phyloP scores from a whole-genome alignment of 2,329 filamentous ascomycete genomes.

The Talaromyces atroroseus region DNA sequence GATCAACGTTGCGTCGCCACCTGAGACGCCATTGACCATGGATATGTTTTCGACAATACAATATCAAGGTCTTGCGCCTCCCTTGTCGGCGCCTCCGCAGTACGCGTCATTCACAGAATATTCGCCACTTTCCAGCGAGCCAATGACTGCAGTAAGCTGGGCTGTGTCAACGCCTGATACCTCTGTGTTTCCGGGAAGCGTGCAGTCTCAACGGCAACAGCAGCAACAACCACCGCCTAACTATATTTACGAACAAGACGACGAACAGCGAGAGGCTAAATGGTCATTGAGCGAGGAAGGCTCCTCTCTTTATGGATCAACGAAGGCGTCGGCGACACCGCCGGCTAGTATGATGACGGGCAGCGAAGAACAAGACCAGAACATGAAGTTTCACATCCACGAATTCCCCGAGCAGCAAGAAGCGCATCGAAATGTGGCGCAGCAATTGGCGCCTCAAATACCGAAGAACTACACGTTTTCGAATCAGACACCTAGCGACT shows the following conservation, averaged over 20 bases:
- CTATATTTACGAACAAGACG: conserved; percentile 33
- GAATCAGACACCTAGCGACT: conserved; percentile 38
- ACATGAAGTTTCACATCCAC: conserved; percentile 39
- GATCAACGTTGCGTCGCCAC: conserved; percentile 40
- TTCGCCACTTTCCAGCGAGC: conserved; percentile 31
- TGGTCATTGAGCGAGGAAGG: conserved; percentile 24
- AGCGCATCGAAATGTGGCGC: conserved; percentile 37
- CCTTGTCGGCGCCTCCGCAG: conserved; percentile 41
- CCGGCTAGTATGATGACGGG: conserved; percentile 19
- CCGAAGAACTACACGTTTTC: conserved; percentile 41
- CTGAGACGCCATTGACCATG: conserved; percentile 36
- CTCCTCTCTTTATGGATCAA: conserved; percentile 29
- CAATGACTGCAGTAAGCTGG: conserved; percentile 39
- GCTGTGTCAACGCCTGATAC: conserved; percentile 39
- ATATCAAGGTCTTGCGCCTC: conserved; percentile 33
- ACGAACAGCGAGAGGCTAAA: conserved; percentile 22
- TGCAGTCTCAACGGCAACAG: conserved; percentile 21
- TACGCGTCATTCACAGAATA: conserved; percentile 40
- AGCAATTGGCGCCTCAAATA: conserved; percentile 37
- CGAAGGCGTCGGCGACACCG: conserved; percentile 25
- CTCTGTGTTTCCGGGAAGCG: conserved; percentile 27
- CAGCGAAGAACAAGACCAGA: conserved; percentile 19
- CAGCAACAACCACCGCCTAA: conserved; percentile 30
- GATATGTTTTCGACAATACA: conserved; percentile 35
- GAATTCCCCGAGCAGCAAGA: conserved; percentile 42